phyloP scores from a whole-genome alignment of 345 rosid genomes.

The Laguncularia racemosa region DNA sequence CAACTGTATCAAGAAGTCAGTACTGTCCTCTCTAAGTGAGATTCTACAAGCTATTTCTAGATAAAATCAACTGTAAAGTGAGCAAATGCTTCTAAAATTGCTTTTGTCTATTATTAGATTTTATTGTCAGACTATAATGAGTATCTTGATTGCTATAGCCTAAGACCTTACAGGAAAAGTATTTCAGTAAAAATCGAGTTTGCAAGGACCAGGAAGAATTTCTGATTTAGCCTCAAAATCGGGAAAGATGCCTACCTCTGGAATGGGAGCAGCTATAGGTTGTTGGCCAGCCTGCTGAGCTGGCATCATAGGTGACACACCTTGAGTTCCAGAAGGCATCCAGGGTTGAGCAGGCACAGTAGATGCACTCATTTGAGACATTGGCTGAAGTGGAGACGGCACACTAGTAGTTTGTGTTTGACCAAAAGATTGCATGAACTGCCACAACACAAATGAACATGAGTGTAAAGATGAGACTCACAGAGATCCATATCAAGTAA shows the following conservation, averaged over 20 bases:
- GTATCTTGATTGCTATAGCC: too few relatives aligned
- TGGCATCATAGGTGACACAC: conserved; percentile 32
- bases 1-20: too few relatives aligned
- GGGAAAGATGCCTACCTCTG: conserved; percentile 31
- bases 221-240: not conserved
- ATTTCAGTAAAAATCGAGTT: not conserved
- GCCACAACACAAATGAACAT: conserved; percentile 15
- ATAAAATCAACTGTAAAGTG: not conserved
- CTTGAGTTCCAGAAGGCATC: conserved; percentile 49
- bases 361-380: conserved; percentile 48
- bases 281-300: conserved; percentile 52
- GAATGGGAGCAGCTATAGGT: conserved; percentile 36
- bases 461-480: conserved; percentile 8
- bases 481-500: conserved; percentile 4
- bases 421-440: conserved; percentile 61
- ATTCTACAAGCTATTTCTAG: not conserved
- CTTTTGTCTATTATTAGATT: not conserved
- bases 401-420: conserved; percentile 44
- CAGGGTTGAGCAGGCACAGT: conserved; percentile 47
- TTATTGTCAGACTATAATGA: too few relatives aligned
- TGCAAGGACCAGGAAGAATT: not conserved
- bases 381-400: conserved; percentile 48
- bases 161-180: too few relatives aligned
- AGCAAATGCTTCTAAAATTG: not conserved
- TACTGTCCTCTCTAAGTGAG: too few relatives aligned